phyloP scores from a whole-genome alignment of 441 rosid genomes.

The Metrosideros polymorpha region DNA sequence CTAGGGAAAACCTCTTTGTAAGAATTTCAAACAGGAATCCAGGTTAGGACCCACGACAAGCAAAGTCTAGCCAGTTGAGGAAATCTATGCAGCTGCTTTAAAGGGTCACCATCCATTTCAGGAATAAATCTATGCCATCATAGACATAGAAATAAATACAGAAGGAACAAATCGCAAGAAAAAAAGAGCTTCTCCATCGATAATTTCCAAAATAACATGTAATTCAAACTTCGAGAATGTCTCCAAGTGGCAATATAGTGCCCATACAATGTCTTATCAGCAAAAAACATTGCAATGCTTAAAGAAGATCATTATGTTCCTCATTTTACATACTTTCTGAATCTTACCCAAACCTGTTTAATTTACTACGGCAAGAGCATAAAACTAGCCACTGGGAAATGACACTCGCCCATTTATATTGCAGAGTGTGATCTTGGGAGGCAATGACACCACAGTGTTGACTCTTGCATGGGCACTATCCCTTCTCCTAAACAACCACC shows the following conservation, averaged over 20 bases:
- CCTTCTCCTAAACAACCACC: constrained; percentile 14
- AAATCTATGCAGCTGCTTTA: background rate
- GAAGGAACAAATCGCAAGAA: background rate
- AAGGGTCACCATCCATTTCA: background rate
- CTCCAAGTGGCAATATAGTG: background rate
- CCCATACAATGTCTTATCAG: background rate
- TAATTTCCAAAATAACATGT: background rate
- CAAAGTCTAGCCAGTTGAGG: background rate
- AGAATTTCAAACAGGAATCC: background rate
- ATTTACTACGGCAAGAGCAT: background rate
- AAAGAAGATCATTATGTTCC: background rate
- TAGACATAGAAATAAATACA: background rate
- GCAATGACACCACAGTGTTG: constrained; percentile 9
- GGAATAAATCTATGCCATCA: background rate
- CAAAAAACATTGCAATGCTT: background rate
- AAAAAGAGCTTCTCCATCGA: background rate
- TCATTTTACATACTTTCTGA: background rate
- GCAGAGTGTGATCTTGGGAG: constrained; percentile 17
- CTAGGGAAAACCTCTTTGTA: background rate
- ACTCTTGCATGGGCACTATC: constrained; percentile 18
- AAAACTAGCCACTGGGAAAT: background rate
- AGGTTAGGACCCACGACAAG: background rate
- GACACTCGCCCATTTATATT: background rate
- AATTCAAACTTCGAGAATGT: background rate
- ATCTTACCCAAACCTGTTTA: background rate